Evolutionary conservation across 352 stramenopile species (phyloP).

Genomic region (Phytophthora meadii): DNA sequence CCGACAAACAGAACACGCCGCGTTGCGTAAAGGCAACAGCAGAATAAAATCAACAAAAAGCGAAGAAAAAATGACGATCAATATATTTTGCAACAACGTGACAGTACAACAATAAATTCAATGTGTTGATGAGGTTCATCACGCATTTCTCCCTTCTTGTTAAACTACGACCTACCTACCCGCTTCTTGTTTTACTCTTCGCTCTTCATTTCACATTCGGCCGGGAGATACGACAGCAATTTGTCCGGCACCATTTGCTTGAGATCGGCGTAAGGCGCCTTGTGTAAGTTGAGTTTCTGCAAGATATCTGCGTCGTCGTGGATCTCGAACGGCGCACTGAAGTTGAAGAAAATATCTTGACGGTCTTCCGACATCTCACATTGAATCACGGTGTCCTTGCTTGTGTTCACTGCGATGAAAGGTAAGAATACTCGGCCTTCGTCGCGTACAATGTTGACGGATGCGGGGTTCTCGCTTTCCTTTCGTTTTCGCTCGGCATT

Average conservation of each 20-base stretch:
- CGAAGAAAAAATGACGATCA: conserved; percentile 9
- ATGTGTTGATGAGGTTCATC: conserved; percentile 1
- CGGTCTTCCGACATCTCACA: conserved; percentile 97
- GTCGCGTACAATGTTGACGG: conserved; percentile 45
- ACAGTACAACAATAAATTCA: conserved; percentile 2
- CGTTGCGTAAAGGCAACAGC: too few species aligned
- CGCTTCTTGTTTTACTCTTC: conserved; percentile 46
- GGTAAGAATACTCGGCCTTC: conserved; percentile 94
- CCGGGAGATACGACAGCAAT: conserved; percentile 75
- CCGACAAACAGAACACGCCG: background rate
- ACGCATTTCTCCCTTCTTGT: conserved; percentile 11
- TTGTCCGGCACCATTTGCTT: conserved; percentile 81
- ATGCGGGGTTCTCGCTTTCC: conserved; percentile 42
- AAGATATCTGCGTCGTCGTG: conserved; percentile 98
- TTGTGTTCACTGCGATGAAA: conserved; percentile 97
- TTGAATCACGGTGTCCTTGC: conserved; percentile 94
- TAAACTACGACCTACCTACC: conserved; percentile 31
- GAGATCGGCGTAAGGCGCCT: conserved; percentile 66
- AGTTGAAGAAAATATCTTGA: conserved; percentile 97
- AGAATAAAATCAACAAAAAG: background rate
- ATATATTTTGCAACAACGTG: conserved; percentile 16
- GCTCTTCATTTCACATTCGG: conserved; percentile 82
- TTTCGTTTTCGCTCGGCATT: conserved; percentile 79
- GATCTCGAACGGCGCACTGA: conserved; percentile 97
- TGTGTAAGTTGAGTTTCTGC: conserved; percentile 93